Evolutionary conservation across 345 rosid species (phyloP), one percentile per base, ranked within the genome.

Genomic region (Salix exigua): DNA sequence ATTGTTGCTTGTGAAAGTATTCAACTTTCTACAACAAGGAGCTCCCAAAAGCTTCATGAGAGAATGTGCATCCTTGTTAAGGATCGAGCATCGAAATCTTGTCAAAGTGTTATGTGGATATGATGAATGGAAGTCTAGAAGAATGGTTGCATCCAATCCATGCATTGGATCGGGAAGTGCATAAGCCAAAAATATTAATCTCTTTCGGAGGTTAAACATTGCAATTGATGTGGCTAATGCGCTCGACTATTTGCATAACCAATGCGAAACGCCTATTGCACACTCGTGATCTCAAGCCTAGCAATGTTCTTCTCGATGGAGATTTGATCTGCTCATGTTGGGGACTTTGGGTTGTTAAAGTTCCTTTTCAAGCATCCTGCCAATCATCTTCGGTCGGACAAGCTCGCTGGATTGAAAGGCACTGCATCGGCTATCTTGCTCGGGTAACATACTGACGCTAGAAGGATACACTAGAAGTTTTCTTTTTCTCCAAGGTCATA

Each of bases 301-400:
- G 10, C 9, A 38, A 38, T 38, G 40, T 38, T 38, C 40, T 38
- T 7, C 40, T 38, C 40, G 40, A 38, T 38, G 40, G 40, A 38
- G 40, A 38, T 38, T 7, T 38, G 40, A 38, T n/a, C 40, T 38
- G 67, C 66, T 19, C 76, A 65, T 21, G 66, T 72, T 25, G 70
- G 66, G 21, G 80, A 78, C 53, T 73, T 73, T 38, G 80, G 80
- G 21, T 42, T 77, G 8, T 33, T 64, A 35, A 71, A 72, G 65
- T 23, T 71, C 46, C 62, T 78, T 10, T 14, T n/a, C n/a, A n/a
- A n/a, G n/a, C n/a, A n/a, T n/a, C n/a, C 37, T 11, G 62, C n/a
- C n/a, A 71, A 25, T 8, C 58, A 4, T 13, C 62, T 10, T 51
- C 37, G 21, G 51, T 6, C 50, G 38, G 63, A 78, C 67, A n/a